phyloP scores from a whole-genome alignment of 2,329 filamentous ascomycete genomes.

The Paraphoma sp. region DNA sequence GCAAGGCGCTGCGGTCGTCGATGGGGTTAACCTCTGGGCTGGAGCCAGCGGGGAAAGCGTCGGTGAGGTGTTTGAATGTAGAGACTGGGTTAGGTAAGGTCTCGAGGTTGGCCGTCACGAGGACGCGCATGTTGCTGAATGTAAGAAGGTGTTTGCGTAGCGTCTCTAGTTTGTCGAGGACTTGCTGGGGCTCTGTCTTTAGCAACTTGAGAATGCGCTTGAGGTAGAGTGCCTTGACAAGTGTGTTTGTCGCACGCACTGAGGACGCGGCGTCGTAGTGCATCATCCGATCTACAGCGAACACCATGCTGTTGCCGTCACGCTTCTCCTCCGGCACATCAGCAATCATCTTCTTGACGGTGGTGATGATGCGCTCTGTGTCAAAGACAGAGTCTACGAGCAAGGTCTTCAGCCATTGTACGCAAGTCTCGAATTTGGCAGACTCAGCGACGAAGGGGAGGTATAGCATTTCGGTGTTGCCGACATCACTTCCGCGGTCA shows the following conservation, averaged over 20 bases:
- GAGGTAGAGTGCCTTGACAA: constrained; percentile 87
- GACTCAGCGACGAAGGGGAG: constrained; percentile 86
- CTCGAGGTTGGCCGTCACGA: constrained; percentile 81
- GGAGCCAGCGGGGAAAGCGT: constrained; percentile 57
- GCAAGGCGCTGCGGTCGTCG: constrained; percentile 70
- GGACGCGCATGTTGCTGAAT: constrained; percentile 82
- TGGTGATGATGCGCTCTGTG: constrained; percentile 65
- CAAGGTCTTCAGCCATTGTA: constrained; percentile 84
- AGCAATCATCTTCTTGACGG: constrained; percentile 81
- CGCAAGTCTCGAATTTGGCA: constrained; percentile 81
- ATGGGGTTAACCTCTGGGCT: constrained; percentile 70
- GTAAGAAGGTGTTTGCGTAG: constrained; percentile 79
- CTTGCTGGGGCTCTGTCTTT: constrained; percentile 74
- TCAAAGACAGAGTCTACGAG: constrained; percentile 92
- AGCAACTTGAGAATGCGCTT: constrained; percentile 84
- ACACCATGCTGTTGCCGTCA: constrained; percentile 73
- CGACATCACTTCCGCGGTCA: constrained; percentile 70
- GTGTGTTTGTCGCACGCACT: constrained; percentile 76
- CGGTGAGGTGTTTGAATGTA: constrained; percentile 72
- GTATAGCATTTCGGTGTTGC: constrained; percentile 81
- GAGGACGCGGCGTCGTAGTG: constrained; percentile 81
- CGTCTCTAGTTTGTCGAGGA: constrained; percentile 78
- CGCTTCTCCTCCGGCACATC: constrained; percentile 94
- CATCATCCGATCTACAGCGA: constrained; percentile 73
- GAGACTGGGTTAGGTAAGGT: constrained; percentile 78